These are phyloP conservation scores for Corchorus capsularis DNA, from an alignment of 345 rosid genomes.

Conservation along the genomic window DNA sequence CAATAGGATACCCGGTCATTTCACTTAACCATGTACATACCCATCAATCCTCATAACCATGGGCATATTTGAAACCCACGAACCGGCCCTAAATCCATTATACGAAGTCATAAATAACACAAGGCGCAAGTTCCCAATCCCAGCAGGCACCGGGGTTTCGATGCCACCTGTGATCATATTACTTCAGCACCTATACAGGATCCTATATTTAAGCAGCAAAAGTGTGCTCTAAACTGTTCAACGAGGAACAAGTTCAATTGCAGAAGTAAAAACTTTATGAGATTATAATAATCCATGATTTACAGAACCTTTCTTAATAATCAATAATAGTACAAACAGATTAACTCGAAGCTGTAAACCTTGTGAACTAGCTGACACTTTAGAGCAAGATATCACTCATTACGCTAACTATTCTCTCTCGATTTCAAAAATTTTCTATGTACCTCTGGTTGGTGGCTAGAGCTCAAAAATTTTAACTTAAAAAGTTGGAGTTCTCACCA, in stretches of 20 bases:
- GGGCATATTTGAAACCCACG: too few species aligned
- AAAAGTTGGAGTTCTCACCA: slow-evolving; percentile 16
- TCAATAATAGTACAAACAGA: too few species aligned
- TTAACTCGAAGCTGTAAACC: neutral
- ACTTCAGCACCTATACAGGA: neutral
- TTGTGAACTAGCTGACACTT: neutral
- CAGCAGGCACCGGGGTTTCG: neutral
- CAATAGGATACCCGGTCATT: too few species aligned
- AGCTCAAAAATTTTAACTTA: slow-evolving; percentile 1
- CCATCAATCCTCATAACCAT: too few species aligned
- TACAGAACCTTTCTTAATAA: neutral
- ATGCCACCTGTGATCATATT: neutral
- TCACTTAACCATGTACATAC: too few species aligned
- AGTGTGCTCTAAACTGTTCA: neutral
- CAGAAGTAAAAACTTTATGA: neutral
- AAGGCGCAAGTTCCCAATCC: neutral
- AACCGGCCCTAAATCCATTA: neutral
- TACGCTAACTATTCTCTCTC: neutral
- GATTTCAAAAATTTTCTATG: slow-evolving; percentile 8
- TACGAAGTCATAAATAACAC: neutral
- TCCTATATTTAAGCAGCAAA: neutral
- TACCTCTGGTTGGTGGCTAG: neutral
- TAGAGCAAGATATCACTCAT: neutral
- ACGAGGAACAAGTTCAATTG: neutral
- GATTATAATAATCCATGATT: neutral